Conservation (phyloP, 441 rosid species). For the Pelargonium cotyledonis region DNA sequence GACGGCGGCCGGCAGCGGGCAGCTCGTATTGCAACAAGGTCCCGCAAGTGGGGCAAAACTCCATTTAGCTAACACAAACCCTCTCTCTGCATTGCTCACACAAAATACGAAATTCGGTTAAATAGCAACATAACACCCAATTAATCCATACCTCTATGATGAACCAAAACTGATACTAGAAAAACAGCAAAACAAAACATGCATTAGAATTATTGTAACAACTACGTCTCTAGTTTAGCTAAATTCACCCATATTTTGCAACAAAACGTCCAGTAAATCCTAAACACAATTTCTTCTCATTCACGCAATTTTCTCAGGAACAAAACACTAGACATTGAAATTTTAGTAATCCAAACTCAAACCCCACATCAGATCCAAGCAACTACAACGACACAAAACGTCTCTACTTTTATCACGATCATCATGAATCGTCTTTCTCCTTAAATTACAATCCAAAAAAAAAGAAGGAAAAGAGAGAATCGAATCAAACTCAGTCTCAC, state of each 20-base stretch:
- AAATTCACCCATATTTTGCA: background rate
- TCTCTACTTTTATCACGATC: too few species aligned
- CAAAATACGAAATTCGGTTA: background rate
- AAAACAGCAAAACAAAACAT: background rate
- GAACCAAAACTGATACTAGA: too few species aligned
- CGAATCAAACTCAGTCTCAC: too few species aligned
- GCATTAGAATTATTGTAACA: background rate
- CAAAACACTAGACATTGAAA: too few species aligned
- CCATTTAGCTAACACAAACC: conserved; percentile 25
- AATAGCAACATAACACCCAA: background rate
- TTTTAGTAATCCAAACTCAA: too few species aligned
- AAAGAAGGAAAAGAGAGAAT: too few species aligned
- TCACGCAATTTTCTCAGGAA: too few species aligned
- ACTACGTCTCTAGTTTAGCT: background rate
- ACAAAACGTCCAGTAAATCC: background rate
- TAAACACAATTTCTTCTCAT: background rate
- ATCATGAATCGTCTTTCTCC: too few species aligned
- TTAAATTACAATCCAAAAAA: too few species aligned
- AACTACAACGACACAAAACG: too few species aligned
- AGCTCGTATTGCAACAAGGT: conserved; percentile 41
- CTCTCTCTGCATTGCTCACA: background rate
- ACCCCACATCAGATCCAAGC: too few species aligned
- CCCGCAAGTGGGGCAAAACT: conserved; percentile 55
- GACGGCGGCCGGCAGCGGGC: conserved; percentile 29
- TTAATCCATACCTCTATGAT: too few species aligned